These are phyloP conservation scores for Ophiostoma perfectum DNA, from an alignment of 2,329 filamentous ascomycete genomes.

Conservation along the genomic window DNA sequence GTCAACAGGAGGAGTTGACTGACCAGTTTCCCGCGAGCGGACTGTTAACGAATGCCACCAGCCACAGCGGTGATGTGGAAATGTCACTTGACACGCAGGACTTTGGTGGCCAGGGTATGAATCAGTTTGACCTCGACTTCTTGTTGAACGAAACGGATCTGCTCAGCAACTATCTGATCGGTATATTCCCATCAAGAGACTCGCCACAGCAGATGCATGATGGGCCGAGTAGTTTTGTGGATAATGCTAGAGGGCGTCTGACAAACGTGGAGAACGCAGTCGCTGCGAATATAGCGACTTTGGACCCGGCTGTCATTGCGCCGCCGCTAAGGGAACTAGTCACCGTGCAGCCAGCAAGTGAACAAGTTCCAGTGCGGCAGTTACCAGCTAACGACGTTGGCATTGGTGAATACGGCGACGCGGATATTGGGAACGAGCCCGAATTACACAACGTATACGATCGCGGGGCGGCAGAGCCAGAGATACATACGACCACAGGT, in stretches of 20 bases:
- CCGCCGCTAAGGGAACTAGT: not conserved
- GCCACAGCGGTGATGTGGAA: not conserved
- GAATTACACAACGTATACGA: not conserved
- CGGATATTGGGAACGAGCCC: not conserved
- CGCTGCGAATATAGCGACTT: not conserved
- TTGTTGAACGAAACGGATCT: constrained; percentile 9
- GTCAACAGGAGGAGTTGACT: too few relatives aligned
- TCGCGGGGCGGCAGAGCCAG: too few relatives aligned
- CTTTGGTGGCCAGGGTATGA: constrained; percentile 1
- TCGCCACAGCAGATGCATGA: not conserved
- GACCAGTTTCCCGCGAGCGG: too few relatives aligned
- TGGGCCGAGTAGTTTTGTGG: not conserved
- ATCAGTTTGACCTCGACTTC: constrained; percentile 14
- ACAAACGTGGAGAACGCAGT: not conserved
- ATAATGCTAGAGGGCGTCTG: not conserved
- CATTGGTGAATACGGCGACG: not conserved
- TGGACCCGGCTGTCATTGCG: not conserved
- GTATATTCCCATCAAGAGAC: constrained; percentile 3
- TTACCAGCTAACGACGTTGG: not conserved
- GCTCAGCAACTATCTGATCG: constrained; percentile 17
- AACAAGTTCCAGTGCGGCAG: not conserved
- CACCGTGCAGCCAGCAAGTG: not conserved
- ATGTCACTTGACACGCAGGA: not conserved
- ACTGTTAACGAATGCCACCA: too few relatives aligned
- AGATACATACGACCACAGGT: not conserved